A percentile compares a stretch with the other conserved stretches of the same genome.
Evolutionary conservation across 345 rosid species (phyloP).

Genomic region (Aquilaria sinensis): DNA sequence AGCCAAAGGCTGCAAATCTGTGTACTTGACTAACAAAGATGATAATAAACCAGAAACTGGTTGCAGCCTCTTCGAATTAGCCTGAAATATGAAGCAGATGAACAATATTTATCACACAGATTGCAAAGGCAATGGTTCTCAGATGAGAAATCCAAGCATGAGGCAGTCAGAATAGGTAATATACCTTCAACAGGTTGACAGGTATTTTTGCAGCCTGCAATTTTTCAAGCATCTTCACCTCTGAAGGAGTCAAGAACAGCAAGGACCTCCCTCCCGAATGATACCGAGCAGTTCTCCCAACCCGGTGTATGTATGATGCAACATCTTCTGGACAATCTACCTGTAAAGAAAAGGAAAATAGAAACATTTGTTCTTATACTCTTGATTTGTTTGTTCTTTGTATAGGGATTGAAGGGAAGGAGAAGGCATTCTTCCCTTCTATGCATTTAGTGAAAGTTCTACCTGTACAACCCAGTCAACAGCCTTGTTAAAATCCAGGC

Average conservation of each 20-base stretch:
- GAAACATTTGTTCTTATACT: not conserved
- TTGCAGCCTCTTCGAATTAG: slow-evolving; percentile 57
- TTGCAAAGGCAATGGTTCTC: not conserved
- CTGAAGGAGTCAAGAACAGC: slow-evolving; percentile 83
- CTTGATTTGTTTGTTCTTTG: not conserved
- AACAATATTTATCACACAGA: slow-evolving; percentile 10
- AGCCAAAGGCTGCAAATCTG: slow-evolving; percentile 64
- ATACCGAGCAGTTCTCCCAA: slow-evolving; percentile 96
- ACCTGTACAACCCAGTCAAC: slow-evolving; percentile 99
- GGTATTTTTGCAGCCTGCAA: slow-evolving; percentile 74
- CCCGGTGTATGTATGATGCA: slow-evolving; percentile 91
- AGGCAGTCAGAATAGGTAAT: slow-evolving; percentile 1
- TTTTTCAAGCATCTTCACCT: slow-evolving; percentile 86
- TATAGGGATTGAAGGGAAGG: not conserved
- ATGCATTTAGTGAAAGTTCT: slow-evolving; percentile 2
- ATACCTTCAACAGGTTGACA: slow-evolving; percentile 65
- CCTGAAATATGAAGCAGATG: slow-evolving; percentile 32
- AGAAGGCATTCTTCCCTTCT: not conserved
- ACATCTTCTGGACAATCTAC: slow-evolving; percentile 96
- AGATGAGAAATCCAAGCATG: not conserved
- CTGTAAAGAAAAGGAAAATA: slow-evolving; percentile 27
- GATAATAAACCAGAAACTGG: slow-evolving; percentile 62
- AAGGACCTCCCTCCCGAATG: slow-evolving; percentile 66
- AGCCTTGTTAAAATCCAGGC: slow-evolving; percentile 88
- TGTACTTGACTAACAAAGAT: slow-evolving; percentile 64